Evolutionary conservation across 1,284 basidiomycete species (phyloP), one percentile per base, ranked within the genome.

Genomic region (Serendipita sp.): DNA sequence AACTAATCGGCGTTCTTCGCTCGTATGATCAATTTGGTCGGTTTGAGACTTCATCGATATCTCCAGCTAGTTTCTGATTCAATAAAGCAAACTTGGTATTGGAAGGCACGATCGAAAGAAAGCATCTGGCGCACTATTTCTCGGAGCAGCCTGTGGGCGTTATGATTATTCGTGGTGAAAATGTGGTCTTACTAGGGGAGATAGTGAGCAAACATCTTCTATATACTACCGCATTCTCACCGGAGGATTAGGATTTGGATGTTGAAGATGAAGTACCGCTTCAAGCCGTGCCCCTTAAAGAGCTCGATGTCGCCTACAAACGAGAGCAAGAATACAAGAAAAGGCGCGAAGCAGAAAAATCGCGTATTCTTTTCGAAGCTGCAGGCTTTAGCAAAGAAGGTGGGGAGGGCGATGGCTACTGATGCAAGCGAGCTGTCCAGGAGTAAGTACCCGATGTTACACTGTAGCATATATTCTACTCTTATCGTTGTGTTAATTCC

Each of bases 1-100:
- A 98, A 74, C 80, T 98, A 49, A 88, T 97, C 68, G 96, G 96
- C 38, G 93, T 99, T 38, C 77, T 99, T 68, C 80, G 96, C 63
- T 96, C 93, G 26, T 99, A 99, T 74, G 96, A 99, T 78, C 96
- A 99, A 73, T 99, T 98, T 71, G 95, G 95, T 98, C 74, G 69
- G 88, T 74, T 53, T 45, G 38, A 13, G 38, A 53, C 43, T 42
- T 15, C 50, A 53, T n/a, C 17, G n/a, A 5, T 60, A 45, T 47
- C 15, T 29, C 13, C 15, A 29, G 4, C 34, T 26, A 35, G 62
- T 45, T 45, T 50, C 5, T 12, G 32, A 45, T 26, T 29, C 53
- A 22, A n/a, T 45, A n/a, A 70, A 96, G 93, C 93, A 66, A 97
- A 97, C 74, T 87, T 97, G 67, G 89, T 97, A 1, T 79, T 94